Percentiles rank a stretch among this genome's conserved stretches.
These are phyloP conservation scores for Lantana camara DNA, from an alignment of 257 asterid genomes.

Conservation along the genomic window DNA sequence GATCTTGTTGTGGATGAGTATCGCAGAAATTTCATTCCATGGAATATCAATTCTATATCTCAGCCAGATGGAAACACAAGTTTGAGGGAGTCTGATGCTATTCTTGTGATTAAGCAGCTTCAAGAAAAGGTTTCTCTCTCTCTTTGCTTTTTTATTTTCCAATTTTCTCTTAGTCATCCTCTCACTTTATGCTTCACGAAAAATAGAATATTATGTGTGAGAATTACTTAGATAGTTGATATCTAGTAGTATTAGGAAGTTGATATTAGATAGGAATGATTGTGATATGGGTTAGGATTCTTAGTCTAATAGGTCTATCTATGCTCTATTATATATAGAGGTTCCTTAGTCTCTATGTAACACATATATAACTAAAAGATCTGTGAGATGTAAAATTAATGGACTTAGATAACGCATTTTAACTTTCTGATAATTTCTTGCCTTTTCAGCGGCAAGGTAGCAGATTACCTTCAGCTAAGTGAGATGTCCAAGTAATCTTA, in stretches of 20 bases:
- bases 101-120: constrained; percentile 73
- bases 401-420: too few relatives aligned
- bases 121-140: constrained; percentile 76
- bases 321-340: too few relatives aligned
- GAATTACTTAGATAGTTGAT: too few relatives aligned
- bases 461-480: neutral
- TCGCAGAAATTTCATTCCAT: constrained; percentile 36
- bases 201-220: constrained; percentile 4
- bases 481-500: constrained; percentile 1
- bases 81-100: constrained; percentile 63
- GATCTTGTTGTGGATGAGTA: constrained; percentile 43
- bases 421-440: too few relatives aligned
- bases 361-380: too few relatives aligned
- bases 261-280: too few relatives aligned
- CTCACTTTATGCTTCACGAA: constrained; percentile 12
- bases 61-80: constrained; percentile 37
- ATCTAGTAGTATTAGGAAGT: too few relatives aligned
- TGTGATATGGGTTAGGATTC: too few relatives aligned
- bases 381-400: too few relatives aligned
- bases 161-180: constrained; percentile 4
- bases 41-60: constrained; percentile 29
- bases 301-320: too few relatives aligned
- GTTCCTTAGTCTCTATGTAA: too few relatives aligned
- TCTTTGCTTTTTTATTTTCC: constrained; percentile 24
- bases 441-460: neutral